phyloP scores from a whole-genome alignment of 345 rosid species.

The Pistacia vera region DNA sequence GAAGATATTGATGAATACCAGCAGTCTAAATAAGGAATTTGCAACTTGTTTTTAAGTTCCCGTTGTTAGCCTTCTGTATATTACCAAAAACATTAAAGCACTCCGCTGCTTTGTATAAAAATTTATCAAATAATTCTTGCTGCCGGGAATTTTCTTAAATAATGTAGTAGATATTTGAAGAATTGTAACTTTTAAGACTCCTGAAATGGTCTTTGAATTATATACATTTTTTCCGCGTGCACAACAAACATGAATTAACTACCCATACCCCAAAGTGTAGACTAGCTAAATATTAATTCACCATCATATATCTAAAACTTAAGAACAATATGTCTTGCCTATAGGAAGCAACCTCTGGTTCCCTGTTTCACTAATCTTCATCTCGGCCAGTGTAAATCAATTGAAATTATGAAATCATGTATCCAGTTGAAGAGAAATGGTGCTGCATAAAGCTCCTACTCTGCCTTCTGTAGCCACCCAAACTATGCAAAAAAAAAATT shows the following conservation, averaged over 20 bases:
- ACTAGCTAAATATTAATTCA: not conserved
- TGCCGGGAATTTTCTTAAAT: not conserved
- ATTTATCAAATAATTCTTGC: not conserved
- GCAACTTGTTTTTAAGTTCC: too few relatives aligned
- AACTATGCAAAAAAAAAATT: slow-evolving; percentile 32
- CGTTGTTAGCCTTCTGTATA: too few relatives aligned
- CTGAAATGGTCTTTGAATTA: not conserved
- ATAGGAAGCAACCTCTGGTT: not conserved
- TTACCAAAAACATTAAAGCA: too few relatives aligned
- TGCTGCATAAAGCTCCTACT: slow-evolving; percentile 28
- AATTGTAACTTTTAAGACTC: not conserved
- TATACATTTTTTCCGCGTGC: not conserved
- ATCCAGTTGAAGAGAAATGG: slow-evolving; percentile 8
- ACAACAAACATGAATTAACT: not conserved
- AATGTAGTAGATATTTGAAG: not conserved
- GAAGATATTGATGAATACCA: not conserved
- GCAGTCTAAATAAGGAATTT: too few relatives aligned
- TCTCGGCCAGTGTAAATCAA: not conserved
- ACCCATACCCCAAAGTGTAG: not conserved
- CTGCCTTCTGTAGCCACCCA: slow-evolving; percentile 69
- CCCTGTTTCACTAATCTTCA: slow-evolving; percentile 11
- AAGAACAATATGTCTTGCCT: not conserved
- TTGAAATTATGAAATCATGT: not conserved
- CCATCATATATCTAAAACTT: not conserved
- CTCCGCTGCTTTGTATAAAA: too few relatives aligned